phyloP scores from a whole-genome alignment of 2,329 filamentous ascomycete species.

The Gremmenia infestans region DNA sequence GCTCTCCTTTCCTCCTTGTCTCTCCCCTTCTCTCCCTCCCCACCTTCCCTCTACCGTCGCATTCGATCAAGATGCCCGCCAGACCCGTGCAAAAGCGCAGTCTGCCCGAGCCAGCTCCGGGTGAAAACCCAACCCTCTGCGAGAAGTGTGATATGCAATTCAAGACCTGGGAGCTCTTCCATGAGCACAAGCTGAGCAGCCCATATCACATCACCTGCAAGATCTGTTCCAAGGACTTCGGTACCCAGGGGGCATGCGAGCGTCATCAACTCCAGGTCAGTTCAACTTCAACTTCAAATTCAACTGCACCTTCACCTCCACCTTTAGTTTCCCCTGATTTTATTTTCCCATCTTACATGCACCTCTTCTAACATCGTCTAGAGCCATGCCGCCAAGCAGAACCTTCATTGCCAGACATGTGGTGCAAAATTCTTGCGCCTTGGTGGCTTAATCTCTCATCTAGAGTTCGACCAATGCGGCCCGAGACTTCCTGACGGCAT shows the following conservation, averaged over 20 bases:
- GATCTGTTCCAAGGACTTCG: slow-evolving; percentile 16
- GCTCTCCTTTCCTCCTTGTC: too few species aligned
- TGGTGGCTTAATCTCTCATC: neutral
- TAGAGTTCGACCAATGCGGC: neutral
- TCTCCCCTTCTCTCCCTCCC: too few species aligned
- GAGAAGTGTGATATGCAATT: slow-evolving; percentile 4
- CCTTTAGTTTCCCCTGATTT: neutral
- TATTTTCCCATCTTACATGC: neutral
- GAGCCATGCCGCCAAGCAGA: neutral
- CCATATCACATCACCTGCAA: slow-evolving; percentile 5
- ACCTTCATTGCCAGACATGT: neutral
- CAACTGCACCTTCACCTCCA: too few species aligned
- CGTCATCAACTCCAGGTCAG: slow-evolving; percentile 1
- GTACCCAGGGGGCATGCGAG: slow-evolving; percentile 9
- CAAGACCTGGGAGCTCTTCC: neutral
- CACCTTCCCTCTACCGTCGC: too few species aligned
- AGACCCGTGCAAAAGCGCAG: neutral
- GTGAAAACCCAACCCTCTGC: slow-evolving; percentile 1
- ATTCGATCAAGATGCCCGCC: too few species aligned
- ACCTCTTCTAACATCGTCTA: neutral
- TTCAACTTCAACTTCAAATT: neutral
- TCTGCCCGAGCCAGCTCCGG: neutral
- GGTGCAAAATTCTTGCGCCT: neutral
- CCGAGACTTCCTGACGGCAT: neutral
- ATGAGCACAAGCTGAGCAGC: slow-evolving; percentile 12